These are phyloP conservation scores for Spongispora temasekensis DNA, from an alignment of 1,284 basidiomycete genomes.

Conservation along the genomic window DNA sequence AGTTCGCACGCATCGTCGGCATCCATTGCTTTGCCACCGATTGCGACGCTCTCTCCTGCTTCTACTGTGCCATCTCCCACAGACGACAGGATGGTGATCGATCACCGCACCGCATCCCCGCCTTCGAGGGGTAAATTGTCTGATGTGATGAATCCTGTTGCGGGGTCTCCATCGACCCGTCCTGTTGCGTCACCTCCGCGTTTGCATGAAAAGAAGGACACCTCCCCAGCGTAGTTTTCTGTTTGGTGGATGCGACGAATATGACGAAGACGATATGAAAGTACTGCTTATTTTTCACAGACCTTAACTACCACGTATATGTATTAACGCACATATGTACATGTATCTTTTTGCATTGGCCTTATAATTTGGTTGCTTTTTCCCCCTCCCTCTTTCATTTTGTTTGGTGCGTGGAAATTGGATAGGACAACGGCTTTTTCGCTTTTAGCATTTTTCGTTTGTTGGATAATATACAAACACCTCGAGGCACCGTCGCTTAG, in stretches of 20 bases:
- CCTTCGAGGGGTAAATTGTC: slow-evolving; percentile 50
- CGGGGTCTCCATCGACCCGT: slow-evolving; percentile 43
- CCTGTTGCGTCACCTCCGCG: slow-evolving; percentile 40
- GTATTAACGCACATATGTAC: slow-evolving; percentile 34
- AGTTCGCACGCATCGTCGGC: slow-evolving; percentile 32
- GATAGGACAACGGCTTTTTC: not conserved
- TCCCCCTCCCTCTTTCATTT: not conserved
- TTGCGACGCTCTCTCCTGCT: slow-evolving; percentile 62
- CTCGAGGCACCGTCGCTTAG: not conserved
- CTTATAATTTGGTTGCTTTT: slow-evolving; percentile 13
- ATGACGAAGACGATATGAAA: slow-evolving; percentile 29
- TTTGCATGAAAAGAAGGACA: slow-evolving; percentile 35
- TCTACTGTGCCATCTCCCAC: slow-evolving; percentile 54
- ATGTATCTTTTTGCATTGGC: slow-evolving; percentile 25
- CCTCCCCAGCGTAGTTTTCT: slow-evolving; percentile 27
- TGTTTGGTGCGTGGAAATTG: not conserved
- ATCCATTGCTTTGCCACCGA: slow-evolving; percentile 56
- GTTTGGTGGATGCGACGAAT: slow-evolving; percentile 1
- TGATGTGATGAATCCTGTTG: slow-evolving; percentile 53
- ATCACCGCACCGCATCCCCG: slow-evolving; percentile 48
- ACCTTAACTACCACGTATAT: slow-evolving; percentile 29
- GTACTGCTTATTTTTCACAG: slow-evolving; percentile 20
- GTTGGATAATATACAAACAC: not conserved
- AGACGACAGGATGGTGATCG: slow-evolving; percentile 51
- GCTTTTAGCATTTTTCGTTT: not conserved